Conservation (phyloP, 176 grass and related monocot species). For the Zoysia japonica region DNA sequence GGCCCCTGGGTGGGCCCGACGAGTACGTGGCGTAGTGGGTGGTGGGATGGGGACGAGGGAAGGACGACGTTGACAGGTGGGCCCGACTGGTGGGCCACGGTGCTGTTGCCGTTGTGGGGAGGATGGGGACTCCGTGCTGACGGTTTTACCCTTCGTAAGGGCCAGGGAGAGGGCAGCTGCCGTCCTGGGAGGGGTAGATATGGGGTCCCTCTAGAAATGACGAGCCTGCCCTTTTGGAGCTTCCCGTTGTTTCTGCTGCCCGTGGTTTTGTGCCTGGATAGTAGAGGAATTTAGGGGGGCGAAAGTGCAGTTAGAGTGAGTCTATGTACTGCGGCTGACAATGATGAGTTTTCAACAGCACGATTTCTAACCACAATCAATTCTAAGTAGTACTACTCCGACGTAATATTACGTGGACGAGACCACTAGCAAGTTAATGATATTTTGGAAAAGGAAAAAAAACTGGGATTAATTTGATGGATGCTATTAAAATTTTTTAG, state of each 20-base stretch:
- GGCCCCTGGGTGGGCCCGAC: background rate
- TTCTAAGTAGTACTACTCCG: background rate
- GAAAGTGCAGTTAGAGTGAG: background rate
- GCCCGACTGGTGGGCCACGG: conserved; percentile 15
- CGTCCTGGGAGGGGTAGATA: background rate
- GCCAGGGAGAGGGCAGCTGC: too few relatives aligned
- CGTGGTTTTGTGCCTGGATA: background rate
- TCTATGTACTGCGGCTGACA: background rate
- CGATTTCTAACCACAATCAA: background rate
- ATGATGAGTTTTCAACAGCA: background rate
- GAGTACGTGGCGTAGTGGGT: conserved; percentile 34
- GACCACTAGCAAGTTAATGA: background rate
- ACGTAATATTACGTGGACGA: background rate
- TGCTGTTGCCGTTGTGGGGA: background rate
- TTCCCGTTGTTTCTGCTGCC: background rate
- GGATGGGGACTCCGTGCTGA: conserved; percentile 9
- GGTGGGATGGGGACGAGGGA: background rate
- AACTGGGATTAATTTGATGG: too few relatives aligned
- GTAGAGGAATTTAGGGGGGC: background rate
- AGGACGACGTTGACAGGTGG: conserved; percentile 43
- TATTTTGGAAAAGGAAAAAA: background rate
- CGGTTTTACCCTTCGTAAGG: background rate
- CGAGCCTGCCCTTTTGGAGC: background rate
- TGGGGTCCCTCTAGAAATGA: background rate
- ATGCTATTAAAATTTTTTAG: too few relatives aligned